Conservation (phyloP, 768 basidiomycete species). For the Podaxis rugospora region DNA sequence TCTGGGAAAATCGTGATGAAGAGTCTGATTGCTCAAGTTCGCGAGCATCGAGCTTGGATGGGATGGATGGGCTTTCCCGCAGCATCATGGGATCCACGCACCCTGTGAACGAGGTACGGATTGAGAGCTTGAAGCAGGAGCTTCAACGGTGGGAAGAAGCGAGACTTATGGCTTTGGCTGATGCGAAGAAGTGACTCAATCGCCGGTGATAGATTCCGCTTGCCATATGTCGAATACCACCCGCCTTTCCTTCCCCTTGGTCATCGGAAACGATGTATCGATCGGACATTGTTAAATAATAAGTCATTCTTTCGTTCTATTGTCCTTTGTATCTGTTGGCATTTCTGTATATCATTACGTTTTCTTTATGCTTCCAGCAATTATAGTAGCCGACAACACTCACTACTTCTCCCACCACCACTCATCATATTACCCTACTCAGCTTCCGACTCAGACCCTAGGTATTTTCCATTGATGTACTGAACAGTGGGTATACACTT, state of each 20-base stretch:
- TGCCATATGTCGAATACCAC: neutral
- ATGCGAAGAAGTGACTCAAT: neutral
- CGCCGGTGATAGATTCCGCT: neutral
- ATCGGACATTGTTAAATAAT: neutral
- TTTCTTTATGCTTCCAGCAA: neutral
- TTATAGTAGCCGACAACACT: neutral
- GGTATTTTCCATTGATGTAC: neutral
- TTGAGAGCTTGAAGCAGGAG: slow-evolving; percentile 59
- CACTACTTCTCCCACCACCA: neutral
- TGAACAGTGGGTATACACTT: neutral
- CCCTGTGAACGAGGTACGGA: slow-evolving; percentile 64
- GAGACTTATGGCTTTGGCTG: slow-evolving; percentile 26
- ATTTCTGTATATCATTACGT: neutral
- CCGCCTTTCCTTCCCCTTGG: neutral
- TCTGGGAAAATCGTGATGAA: slow-evolving; percentile 69
- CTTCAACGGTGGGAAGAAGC: slow-evolving; percentile 67
- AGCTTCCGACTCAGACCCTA: neutral
- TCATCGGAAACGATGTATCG: neutral
- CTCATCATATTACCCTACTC: too few relatives aligned
- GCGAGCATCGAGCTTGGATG: slow-evolving; percentile 10
- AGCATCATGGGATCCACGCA: slow-evolving; percentile 56
- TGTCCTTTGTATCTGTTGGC: neutral
- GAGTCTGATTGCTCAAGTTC: slow-evolving; percentile 37
- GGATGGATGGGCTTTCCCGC: slow-evolving; percentile 1
- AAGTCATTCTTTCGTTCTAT: neutral